Evolutionary conservation across 306 rosid genomes (phyloP).

Genomic region (Quercus variabilis): DNA sequence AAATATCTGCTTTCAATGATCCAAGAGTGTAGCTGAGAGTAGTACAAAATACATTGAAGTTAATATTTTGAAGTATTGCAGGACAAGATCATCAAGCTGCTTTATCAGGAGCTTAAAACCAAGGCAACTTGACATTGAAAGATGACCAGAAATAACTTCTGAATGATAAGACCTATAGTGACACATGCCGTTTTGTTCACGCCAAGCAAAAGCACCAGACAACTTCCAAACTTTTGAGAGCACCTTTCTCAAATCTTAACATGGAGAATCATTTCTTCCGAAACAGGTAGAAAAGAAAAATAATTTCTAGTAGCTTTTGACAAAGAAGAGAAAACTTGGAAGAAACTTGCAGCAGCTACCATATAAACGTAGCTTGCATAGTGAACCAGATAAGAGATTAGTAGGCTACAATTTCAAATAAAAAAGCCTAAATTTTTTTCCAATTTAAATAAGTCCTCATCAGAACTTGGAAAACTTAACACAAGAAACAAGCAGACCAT

Average conservation of each 20-base stretch:
- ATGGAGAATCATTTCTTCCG: background rate
- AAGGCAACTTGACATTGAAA: background rate
- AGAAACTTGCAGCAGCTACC: background rate
- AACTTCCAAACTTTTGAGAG: background rate
- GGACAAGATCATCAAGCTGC: background rate
- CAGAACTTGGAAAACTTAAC: background rate
- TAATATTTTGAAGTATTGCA: background rate
- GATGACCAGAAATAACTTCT: background rate
- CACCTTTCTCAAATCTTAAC: background rate
- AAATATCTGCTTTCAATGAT: constrained; percentile 1
- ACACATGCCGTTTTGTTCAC: background rate
- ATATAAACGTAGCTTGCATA: background rate
- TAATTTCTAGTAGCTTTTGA: background rate
- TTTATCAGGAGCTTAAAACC: background rate
- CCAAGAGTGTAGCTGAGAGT: background rate
- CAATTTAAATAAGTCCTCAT: background rate
- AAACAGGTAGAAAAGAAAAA: background rate
- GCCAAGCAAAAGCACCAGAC: background rate
- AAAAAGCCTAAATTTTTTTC: no score
- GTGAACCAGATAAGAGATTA: background rate
- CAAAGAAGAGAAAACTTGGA: background rate
- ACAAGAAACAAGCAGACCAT: background rate
- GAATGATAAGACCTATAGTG: background rate
- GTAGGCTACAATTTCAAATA: background rate
- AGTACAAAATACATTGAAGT: background rate